Base-by-base conservation (phyloP, 306 rosid genomes). In the Ormosia semicastrata region DNA sequence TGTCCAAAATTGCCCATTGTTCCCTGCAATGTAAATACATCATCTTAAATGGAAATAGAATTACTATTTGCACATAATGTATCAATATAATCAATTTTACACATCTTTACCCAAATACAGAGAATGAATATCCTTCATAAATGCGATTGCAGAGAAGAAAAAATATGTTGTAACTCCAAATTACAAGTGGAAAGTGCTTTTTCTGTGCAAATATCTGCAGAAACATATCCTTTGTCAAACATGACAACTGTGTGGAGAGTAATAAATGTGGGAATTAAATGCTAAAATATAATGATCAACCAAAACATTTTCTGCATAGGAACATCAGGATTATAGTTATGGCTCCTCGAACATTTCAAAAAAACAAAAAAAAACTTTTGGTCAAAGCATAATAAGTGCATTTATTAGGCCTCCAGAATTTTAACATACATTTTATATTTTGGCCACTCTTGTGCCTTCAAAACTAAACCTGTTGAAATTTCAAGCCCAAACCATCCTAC, bases 51-150 rank as follows among this genome's bases (percentile, higher is more conserved):
- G 53, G 68, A 76, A 73, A 81, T 64, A 44, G 36, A 34, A 82
- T 72, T 47, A 57, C 46, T 34, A 69, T 46, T 40, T 75, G 63
- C 44, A 43, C 15, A 56, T 69, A 69, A 82, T 73, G 64, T 15
- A 81, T 73, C 71, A 84, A 40, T 76, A 74, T 65, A 82, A 79
- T 62, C 46, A 56, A 84, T 66, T 57, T 56, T 58, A 83, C 39
- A 70, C 85, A 79, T 84, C 98, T 3, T 92, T 87, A 95, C 99
- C 99, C 97, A 82, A 95, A 67, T 8, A 49, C 34, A 29, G 94
- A 89, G 87, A 95, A 95, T 32, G 96, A 75, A 88, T 95, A 95
- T 86, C 99, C 99, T 83, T 88, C 96, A 84, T 88, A 93, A 54
- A 95, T 86, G 58, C 97, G 99, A 79, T 93, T 95, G 87, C 87